phyloP scores from a whole-genome alignment of 2,329 filamentous ascomycete genomes.

The Sporothrix brunneoviolacea region DNA sequence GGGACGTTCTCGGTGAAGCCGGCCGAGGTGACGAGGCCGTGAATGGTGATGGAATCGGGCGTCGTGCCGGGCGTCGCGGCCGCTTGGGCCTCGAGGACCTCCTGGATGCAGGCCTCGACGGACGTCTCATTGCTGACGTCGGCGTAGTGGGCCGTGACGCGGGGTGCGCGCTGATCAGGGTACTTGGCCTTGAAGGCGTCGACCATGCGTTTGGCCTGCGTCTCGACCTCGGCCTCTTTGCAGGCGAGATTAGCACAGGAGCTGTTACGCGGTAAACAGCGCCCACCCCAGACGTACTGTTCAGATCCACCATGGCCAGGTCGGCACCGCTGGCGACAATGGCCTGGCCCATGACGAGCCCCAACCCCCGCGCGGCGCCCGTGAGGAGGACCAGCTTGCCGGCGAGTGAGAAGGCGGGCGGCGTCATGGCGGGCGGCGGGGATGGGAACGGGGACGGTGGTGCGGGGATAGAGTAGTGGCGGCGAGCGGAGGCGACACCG shows the following conservation, averaged over 20 bases:
- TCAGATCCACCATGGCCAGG: slow-evolving; percentile 88
- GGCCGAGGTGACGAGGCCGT: slow-evolving; percentile 90
- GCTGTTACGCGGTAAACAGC: background rate
- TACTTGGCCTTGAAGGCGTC: slow-evolving; percentile 74
- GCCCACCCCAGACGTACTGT: slow-evolving; percentile 48
- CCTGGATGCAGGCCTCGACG: slow-evolving; percentile 65
- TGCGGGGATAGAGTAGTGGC: background rate
- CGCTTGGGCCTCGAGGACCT: slow-evolving; percentile 58
- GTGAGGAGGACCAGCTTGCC: slow-evolving; percentile 80
- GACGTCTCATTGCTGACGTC: slow-evolving; percentile 78
- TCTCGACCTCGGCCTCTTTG: slow-evolving; percentile 73
- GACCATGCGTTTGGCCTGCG: slow-evolving; percentile 67
- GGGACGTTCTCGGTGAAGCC: slow-evolving; percentile 96
- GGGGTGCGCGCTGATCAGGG: slow-evolving; percentile 65
- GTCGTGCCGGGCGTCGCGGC: slow-evolving; percentile 30
- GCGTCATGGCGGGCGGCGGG: slow-evolving; percentile 59
- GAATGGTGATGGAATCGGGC: slow-evolving; percentile 51
- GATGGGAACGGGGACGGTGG: background rate
- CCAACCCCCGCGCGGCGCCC: slow-evolving; percentile 81
- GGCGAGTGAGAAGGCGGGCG: slow-evolving; percentile 75
- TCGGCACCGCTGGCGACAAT: slow-evolving; percentile 83
- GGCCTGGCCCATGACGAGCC: slow-evolving; percentile 87
- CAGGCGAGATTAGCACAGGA: background rate
- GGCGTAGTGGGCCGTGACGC: slow-evolving; percentile 82
- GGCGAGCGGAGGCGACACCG: no score